These are phyloP conservation scores for Hemileccinum rubropunctum DNA, from an alignment of 768 basidiomycete species.

Conservation along the genomic window DNA sequence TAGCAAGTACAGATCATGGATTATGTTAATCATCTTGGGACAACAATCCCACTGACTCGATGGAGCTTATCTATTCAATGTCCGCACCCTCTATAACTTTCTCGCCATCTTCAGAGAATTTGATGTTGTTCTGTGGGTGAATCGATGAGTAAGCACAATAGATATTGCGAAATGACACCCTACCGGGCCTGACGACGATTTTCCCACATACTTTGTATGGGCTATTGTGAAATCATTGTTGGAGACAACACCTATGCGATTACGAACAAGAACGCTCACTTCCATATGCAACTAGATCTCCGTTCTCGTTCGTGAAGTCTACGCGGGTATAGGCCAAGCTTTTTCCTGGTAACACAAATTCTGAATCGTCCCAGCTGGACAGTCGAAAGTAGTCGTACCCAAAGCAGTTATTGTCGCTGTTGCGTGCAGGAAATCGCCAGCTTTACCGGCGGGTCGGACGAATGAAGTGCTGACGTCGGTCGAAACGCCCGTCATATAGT, in stretches of 20 bases:
- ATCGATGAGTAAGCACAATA: not conserved
- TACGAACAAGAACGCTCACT: conserved; percentile 42
- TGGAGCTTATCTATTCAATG: conserved; percentile 7
- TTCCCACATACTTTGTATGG: conserved; percentile 85
- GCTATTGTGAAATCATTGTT: conserved; percentile 40
- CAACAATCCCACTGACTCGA: no score
- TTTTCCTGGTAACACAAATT: conserved; percentile 47
- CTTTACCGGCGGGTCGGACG: conserved; percentile 69
- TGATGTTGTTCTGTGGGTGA: conserved; percentile 59
- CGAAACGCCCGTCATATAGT: conserved; percentile 86
- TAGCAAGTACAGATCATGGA: no score
- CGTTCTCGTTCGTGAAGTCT: conserved; percentile 64
- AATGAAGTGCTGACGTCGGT: conserved; percentile 81
- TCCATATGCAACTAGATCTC: conserved; percentile 78
- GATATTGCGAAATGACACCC: conserved; percentile 1
- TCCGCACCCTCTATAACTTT: conserved; percentile 54
- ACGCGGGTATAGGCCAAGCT: conserved; percentile 79
- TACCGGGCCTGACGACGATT: conserved; percentile 49
- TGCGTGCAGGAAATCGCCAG: conserved; percentile 63
- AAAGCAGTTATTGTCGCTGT: conserved; percentile 68
- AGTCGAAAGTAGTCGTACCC: conserved; percentile 38
- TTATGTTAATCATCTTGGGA: not conserved
- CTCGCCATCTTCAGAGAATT: conserved; percentile 78
- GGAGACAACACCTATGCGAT: not conserved
- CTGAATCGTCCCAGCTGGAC: not conserved